These are phyloP conservation scores for Fusarium compactum DNA, from an alignment of 2,329 filamentous ascomycete genomes.

Conservation along the genomic window DNA sequence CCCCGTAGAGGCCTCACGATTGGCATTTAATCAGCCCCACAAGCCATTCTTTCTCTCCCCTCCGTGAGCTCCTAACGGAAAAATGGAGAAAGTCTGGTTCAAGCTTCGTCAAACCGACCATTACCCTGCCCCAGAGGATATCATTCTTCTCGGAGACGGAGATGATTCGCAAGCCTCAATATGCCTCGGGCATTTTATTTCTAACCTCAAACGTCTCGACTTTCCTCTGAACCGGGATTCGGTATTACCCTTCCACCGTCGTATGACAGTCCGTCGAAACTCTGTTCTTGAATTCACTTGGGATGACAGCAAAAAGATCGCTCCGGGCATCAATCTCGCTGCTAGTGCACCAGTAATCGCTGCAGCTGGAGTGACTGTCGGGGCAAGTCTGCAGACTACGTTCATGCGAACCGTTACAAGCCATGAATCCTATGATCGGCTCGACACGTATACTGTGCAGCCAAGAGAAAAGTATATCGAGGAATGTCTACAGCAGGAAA, in stretches of 20 bases:
- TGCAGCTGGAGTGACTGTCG: rapidly evolving
- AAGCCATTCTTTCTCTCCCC: neutral
- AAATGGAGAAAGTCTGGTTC: conserved; percentile 11
- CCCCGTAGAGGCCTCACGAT: neutral
- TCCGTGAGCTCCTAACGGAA: too few species aligned
- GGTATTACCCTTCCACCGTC: rapidly evolving
- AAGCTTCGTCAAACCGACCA: neutral
- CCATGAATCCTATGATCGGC: neutral
- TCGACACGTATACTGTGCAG: neutral
- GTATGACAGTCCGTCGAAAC: neutral
- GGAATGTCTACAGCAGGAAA: neutral
- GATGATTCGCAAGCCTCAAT: neutral
- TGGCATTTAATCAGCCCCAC: rapidly evolving
- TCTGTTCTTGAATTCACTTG: neutral
- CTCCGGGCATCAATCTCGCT: rapidly evolving
- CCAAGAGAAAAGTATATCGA: rapidly evolving
- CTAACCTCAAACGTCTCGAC: neutral
- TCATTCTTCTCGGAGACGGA: neutral
- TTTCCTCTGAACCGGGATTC: neutral
- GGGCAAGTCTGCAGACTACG: rapidly evolving
- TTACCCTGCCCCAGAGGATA: rapidly evolving
- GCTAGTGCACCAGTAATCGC: rapidly evolving
- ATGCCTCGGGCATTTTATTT: neutral
- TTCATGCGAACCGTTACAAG: neutral
- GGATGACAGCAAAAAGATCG: neutral